phyloP scores from a whole-genome alignment of 148 eudicot species.

The Arctostaphylos glauca region DNA sequence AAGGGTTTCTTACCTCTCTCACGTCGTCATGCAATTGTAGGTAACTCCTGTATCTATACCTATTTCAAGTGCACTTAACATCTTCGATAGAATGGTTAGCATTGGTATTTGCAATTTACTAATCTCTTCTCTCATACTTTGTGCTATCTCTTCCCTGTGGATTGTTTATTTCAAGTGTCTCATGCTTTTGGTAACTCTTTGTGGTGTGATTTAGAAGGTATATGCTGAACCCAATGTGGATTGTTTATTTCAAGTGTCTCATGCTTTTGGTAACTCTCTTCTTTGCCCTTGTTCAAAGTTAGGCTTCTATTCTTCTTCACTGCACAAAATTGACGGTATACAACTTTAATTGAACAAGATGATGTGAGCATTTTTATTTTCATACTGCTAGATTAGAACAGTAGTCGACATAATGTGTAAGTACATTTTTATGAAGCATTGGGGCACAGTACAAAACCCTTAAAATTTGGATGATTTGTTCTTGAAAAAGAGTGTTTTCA shows the following conservation, averaged over 20 bases:
- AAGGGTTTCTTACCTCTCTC: too few relatives aligned
- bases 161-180: slow-evolving; percentile 3
- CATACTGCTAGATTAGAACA: neutral
- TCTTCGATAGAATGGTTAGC: too few relatives aligned
- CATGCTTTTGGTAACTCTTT: slow-evolving; percentile 2
- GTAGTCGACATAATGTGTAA: neutral
- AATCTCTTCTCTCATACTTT: slow-evolving; percentile 1
- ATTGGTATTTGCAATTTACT: too few relatives aligned
- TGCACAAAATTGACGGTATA: neutral
- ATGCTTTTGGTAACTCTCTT: too few relatives aligned
- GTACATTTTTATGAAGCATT: slow-evolving; percentile 5
- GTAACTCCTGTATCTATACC: too few relatives aligned
- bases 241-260: neutral
- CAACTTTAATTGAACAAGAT: neutral
- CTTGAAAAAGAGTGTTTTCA: neutral
- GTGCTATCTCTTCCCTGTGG: neutral
- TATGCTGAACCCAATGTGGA: neutral
- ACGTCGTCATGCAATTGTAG: too few relatives aligned
- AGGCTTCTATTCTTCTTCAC: neutral
- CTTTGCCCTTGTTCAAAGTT: neutral
- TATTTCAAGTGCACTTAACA: too few relatives aligned
- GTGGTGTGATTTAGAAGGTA: slow-evolving; percentile 15
- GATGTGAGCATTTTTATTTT: neutral
- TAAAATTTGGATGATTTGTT: neutral
- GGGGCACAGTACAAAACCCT: neutral